phyloP scores from a whole-genome alignment of 2,329 filamentous ascomycete species.

The Aureobasidium melanogenum region DNA sequence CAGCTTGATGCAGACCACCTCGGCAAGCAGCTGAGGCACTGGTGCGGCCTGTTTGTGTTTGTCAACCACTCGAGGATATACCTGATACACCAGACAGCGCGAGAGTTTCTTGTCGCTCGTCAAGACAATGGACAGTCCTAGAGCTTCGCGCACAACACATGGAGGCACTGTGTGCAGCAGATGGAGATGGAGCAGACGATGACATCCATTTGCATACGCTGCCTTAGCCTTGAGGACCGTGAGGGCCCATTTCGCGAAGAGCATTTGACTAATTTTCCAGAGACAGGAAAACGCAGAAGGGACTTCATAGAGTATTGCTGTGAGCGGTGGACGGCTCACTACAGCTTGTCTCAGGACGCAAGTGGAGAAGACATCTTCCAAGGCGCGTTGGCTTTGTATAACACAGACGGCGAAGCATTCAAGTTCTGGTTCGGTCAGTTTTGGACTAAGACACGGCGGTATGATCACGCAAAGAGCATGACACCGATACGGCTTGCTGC shows the following conservation, averaged over 20 bases:
- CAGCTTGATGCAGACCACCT: neutral
- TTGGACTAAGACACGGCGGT: neutral
- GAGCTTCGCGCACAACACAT: neutral
- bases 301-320: neutral
- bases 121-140: neutral
- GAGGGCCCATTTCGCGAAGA: neutral
- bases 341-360: neutral
- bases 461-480: neutral
- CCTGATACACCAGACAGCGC: constrained; percentile 25
- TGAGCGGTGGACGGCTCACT: neutral
- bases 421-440: neutral
- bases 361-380: neutral
- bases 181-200: constrained; percentile 6
- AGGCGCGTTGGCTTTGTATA: neutral
- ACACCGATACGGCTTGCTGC: neutral
- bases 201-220: constrained; percentile 9
- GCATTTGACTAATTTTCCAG: too few species aligned
- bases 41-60: constrained; percentile 22
- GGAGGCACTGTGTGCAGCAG: neutral
- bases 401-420: neutral
- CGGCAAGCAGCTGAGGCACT: constrained; percentile 13
- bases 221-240: neutral
- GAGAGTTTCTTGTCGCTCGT: constrained; percentile 19
- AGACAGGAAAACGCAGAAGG: neutral
- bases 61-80: constrained; percentile 19